Percentiles rank a stretch among this genome's conserved stretches.
Conservation (phyloP, 1,139 yeast species). For the Saccharomycopsis crataegensis region DNA sequence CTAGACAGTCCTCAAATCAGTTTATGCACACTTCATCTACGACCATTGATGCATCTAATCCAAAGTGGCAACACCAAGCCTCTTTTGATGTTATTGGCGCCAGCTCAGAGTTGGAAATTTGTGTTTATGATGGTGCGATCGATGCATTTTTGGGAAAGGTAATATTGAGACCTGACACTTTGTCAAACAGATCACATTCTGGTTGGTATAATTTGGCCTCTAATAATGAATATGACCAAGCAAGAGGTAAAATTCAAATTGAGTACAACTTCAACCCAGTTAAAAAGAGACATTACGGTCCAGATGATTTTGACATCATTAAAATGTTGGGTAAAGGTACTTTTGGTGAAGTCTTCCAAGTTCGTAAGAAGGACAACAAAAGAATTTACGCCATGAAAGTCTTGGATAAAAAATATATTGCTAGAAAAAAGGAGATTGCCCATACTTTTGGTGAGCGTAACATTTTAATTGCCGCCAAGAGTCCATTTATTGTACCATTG, state of each 20-base stretch:
- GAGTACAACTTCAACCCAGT: constrained; percentile 64
- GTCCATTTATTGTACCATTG: constrained; percentile 87
- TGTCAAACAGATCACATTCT: constrained; percentile 35
- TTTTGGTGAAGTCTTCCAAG: constrained; percentile 96
- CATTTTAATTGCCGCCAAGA: constrained; percentile 76
- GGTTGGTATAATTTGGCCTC: constrained; percentile 65
- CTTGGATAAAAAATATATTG: constrained; percentile 86
- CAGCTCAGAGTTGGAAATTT: constrained; percentile 74
- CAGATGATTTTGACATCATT: constrained; percentile 87
- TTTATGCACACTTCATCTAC: constrained; percentile 37
- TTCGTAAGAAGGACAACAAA: constrained; percentile 78
- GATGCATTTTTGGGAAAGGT: constrained; percentile 86
- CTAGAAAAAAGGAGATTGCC: constrained; percentile 92
- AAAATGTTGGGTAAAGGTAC: constrained; percentile 92
- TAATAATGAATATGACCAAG: constrained; percentile 59
- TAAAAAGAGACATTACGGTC: constrained; percentile 73
- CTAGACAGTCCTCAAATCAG: constrained; percentile 61
- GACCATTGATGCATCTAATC: constrained; percentile 45
- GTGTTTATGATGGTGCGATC: constrained; percentile 79
- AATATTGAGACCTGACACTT: constrained; percentile 60
- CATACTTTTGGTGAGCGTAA: constrained; percentile 97
- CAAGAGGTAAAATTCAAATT: constrained; percentile 69
- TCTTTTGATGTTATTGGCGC: constrained; percentile 85
- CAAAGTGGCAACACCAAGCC: constrained; percentile 87
- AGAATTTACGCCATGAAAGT: constrained; percentile 97